A percentile compares a stretch with the other conserved stretches of the same genome.
Evolutionary conservation across 768 basidiomycete genomes (phyloP).

Genomic region (Suillus decipiens): DNA sequence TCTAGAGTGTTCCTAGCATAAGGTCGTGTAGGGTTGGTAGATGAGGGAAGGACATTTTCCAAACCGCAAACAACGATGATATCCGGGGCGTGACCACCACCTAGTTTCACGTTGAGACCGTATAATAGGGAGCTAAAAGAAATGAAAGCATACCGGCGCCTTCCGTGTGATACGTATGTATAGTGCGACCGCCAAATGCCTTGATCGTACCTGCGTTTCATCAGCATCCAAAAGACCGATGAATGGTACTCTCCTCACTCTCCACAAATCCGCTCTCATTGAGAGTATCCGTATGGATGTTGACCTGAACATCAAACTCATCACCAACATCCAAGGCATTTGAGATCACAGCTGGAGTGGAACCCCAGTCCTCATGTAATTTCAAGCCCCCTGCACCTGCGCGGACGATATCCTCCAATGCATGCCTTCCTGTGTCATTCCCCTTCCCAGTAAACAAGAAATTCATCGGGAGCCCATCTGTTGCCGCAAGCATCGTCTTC

Average conservation of each 20-base stretch:
- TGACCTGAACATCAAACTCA: slow-evolving; percentile 93
- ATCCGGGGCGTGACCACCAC: slow-evolving; percentile 96
- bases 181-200: slow-evolving; percentile 88
- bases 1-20: slow-evolving; percentile 90
- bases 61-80: slow-evolving; percentile 96
- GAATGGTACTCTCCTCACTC: slow-evolving; percentile 47
- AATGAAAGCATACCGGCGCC: slow-evolving; percentile 68
- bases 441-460: slow-evolving; percentile 97
- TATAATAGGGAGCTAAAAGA: background rate
- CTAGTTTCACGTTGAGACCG: slow-evolving; percentile 33
- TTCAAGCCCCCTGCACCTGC: slow-evolving; percentile 91
- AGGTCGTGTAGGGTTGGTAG: slow-evolving; percentile 96
- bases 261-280: slow-evolving; percentile 99
- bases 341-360: slow-evolving; percentile 79
- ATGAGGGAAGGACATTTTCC: slow-evolving; percentile 89
- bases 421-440: slow-evolving; percentile 78
- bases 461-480: slow-evolving; percentile 88
- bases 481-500: slow-evolving; percentile 87
- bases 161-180: slow-evolving; percentile 97
- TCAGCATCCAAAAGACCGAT: slow-evolving; percentile 12
- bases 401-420: slow-evolving; percentile 77
- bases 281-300: slow-evolving; percentile 96
- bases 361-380: slow-evolving; percentile 97
- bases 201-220: slow-evolving; percentile 69
- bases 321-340: slow-evolving; percentile 82